Evolutionary conservation across 805 yeast species (phyloP).

Genomic region (Saccharomycopsis sp.): DNA sequence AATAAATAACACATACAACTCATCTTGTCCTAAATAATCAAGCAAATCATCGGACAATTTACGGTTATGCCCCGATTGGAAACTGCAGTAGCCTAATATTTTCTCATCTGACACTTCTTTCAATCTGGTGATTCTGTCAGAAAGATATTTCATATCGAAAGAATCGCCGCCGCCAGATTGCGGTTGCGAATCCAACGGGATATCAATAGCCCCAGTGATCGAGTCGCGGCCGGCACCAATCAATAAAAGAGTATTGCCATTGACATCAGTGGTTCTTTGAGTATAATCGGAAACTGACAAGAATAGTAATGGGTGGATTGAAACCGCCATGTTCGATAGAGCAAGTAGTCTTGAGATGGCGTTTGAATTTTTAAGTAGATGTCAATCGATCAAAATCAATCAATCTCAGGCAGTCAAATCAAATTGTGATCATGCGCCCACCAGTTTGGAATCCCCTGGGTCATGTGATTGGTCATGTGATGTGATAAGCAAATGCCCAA

Average conservation of each 20-base stretch:
- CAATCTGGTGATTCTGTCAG: not conserved
- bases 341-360: too few species aligned
- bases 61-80: not conserved
- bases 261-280: not conserved
- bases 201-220: not conserved
- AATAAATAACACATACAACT: not conserved
- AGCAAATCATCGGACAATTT: not conserved
- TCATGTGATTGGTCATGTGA: too few species aligned
- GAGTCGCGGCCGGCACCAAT: not conserved
- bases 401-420: too few species aligned
- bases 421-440: too few species aligned
- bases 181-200: not conserved
- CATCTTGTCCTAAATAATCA: not conserved
- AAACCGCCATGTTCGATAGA: not conserved
- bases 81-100: not conserved
- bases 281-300: conserved; percentile 1
- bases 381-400: too few species aligned
- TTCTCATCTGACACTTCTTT: not conserved
- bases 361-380: too few species aligned
- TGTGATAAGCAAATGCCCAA: too few species aligned
- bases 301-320: conserved; percentile 5
- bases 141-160: not conserved
- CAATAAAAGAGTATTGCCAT: not conserved
- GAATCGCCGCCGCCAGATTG: too few species aligned
- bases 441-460: too few species aligned